Evolutionary conservation across 192 early-diverging fungal species (phyloP), one percentile per base, ranked within the genome.

Genomic region (Phlyctochytrium bullatum): DNA sequence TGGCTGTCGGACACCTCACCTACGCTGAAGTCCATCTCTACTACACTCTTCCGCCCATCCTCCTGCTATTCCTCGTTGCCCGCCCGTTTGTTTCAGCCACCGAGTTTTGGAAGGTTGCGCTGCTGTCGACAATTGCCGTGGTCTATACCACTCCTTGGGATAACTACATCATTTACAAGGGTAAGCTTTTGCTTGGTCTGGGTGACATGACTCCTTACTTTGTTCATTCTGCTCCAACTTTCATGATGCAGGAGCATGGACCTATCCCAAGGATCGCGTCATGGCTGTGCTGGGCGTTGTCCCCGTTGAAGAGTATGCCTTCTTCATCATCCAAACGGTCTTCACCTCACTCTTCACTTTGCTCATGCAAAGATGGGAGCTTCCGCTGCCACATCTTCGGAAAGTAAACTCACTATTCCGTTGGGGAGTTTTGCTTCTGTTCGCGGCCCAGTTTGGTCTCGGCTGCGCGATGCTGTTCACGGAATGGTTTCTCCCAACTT

Each of bases 231-330:
- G n/a, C n/a, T n/a, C n/a, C n/a, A n/a, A n/a, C n/a, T n/a, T n/a
- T n/a, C n/a, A n/a, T n/a, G n/a, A n/a, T n/a, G 20, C 20, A 57
- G 72, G 72, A 0, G 80, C 81, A 27, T 86, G 84, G 84, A 76
- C 62, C 23, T 86, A 86, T 57, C 74, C 76, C 25, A 10, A 31
- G 0, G 58, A 73, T 0, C 79, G 77, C 61, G 83, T 86, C 2
- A 53, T 73, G 17, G 75, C 61, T 27, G 80, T 85, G 1, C 78
- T 86, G 71, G 83, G 83, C 3, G 86, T 80, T 73, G 80, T 83
- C 10, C 84, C 84, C 30, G 31, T 86, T 61, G 84, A 86, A 64
- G 84, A 86, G 62, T 86, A 86, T 59, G 65, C 76, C 40, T 86
- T 86, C 62, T 86, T 86, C 61, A 56, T 80, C 35, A 81, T 86